Base-by-base conservation (phyloP, 1,284 basidiomycete species). In the Meira nashicola region DNA sequence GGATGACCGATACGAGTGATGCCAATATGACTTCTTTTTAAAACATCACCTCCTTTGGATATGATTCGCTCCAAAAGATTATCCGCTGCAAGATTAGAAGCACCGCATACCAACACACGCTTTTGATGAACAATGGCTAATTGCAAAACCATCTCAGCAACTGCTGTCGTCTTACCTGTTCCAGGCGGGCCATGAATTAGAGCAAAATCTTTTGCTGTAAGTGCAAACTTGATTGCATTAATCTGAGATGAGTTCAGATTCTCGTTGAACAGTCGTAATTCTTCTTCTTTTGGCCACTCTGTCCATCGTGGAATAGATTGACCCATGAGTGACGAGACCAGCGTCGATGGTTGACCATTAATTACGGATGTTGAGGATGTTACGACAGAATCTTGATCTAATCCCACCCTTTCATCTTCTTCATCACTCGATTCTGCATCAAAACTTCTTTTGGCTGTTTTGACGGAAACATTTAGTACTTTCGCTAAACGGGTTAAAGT, bases 171-270 rank as follows among this genome's bases (percentile, higher is more conserved):
- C 57, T 74, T 74, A 10, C 77, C 77, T 0, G 78, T 80, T 1
- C 83, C 93, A 60, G 94, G 93, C 5, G 94, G 94, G 0, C 94
- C 93, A 74, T 96, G 93, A n/a, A 98, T 92, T 66, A 92, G 90
- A 0, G 89, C 89, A 0, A 96, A 83, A 73, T 92, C 87, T 1
- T 85, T 66, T 0, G 81, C 82, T 0, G 87, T 84, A 2, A 93
- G 77, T 3, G 86, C 86, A 68, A 91, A 89, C 53, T 79, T 82
- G 43, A 93, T 85, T 0, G 92, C 92, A 17, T 84, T 82, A 74
- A 87, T 86, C 76, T 98, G 94, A 61, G 89, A 90, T 0, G 83
- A 79, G 75, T 98, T 97, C 46, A 97, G 81, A 0, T 81, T 83
- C 0, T 82, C 76, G 67, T 95, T 89, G 67, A 90, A 89, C 79